Evolutionary conservation across 2,329 filamentous ascomycete species (phyloP).

Genomic region (Ciborinia camelliae): DNA sequence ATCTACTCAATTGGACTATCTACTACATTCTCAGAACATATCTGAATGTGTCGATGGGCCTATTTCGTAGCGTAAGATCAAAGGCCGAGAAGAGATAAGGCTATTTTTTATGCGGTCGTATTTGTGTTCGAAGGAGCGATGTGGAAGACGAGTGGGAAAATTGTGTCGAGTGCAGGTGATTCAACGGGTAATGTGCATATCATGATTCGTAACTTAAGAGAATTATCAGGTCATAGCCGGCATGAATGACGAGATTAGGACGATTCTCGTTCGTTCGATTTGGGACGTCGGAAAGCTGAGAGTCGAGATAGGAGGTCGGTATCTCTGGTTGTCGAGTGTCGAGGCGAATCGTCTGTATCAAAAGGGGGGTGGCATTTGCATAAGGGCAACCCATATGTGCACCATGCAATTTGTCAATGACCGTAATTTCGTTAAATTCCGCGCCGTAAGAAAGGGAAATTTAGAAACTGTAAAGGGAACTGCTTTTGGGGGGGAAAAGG

Average conservation of each 20-base stretch:
- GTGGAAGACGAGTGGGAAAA: conserved; percentile 27
- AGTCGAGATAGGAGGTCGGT: conserved; percentile 39
- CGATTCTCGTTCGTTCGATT: conserved; percentile 40
- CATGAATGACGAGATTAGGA: conserved; percentile 41
- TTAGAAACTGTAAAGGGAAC: conserved; percentile 35
- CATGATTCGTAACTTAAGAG: conserved; percentile 37
- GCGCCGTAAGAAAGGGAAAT: conserved; percentile 33
- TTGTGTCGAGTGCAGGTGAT: conserved; percentile 24
- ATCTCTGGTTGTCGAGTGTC: conserved; percentile 37
- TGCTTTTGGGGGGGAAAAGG: conserved; percentile 39
- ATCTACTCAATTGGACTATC: conserved; percentile 28
- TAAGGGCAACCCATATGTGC: conserved; percentile 29
- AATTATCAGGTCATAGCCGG: conserved; percentile 37
- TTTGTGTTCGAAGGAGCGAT: conserved; percentile 31
- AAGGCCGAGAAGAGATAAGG: conserved; percentile 27
- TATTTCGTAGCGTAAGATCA: conserved; percentile 24
- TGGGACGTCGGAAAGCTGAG: conserved; percentile 38
- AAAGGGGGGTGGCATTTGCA: conserved; percentile 33
- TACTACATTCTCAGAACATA: conserved; percentile 32
- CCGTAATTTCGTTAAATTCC: conserved; percentile 41
- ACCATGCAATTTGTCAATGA: conserved; percentile 36
- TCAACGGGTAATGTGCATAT: conserved; percentile 28
- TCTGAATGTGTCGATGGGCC: conserved; percentile 27
- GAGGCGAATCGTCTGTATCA: conserved; percentile 39
- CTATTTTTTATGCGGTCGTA: conserved; percentile 20